A percentile compares a stretch with the other conserved stretches of the same genome.
These are phyloP conservation scores for Sporothrix luriei DNA, from an alignment of 2,329 filamentous ascomycete species.

Conservation along the genomic window DNA sequence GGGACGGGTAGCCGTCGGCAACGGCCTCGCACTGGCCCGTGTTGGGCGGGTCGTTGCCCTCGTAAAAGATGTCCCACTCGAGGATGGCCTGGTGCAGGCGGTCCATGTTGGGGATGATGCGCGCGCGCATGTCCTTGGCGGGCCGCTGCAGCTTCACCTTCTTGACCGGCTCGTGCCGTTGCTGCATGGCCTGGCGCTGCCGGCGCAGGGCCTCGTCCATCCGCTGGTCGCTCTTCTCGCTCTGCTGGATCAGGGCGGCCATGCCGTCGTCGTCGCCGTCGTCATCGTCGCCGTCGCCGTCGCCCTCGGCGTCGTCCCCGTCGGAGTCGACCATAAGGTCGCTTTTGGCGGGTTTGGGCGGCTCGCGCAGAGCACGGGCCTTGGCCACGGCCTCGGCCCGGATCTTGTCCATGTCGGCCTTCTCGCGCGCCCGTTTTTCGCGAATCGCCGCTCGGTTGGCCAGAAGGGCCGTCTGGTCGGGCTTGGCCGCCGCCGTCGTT, in stretches of 20 bases:
- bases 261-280: slow-evolving; percentile 64
- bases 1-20: slow-evolving; percentile 73
- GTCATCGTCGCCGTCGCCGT: slow-evolving; percentile 69
- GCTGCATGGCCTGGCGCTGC: slow-evolving; percentile 57
- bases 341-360: slow-evolving; percentile 65
- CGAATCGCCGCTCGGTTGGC: slow-evolving; percentile 62
- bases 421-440: slow-evolving; percentile 72
- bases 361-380: slow-evolving; percentile 62
- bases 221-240: slow-evolving; percentile 52
- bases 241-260: slow-evolving; percentile 53
- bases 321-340: slow-evolving; percentile 91
- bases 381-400: slow-evolving; percentile 72
- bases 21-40: slow-evolving; percentile 74
- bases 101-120: slow-evolving; percentile 85
- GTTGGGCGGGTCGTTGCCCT: slow-evolving; percentile 81
- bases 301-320: slow-evolving; percentile 68
- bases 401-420: slow-evolving; percentile 71
- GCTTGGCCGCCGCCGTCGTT: slow-evolving; percentile 43
- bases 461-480: slow-evolving; percentile 45
- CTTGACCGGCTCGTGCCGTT: slow-evolving; percentile 67
- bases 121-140: slow-evolving; percentile 89
- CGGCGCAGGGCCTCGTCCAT: slow-evolving; percentile 53
- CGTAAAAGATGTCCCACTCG: slow-evolving; percentile 92
- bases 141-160: slow-evolving; percentile 80
- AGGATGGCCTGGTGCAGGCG: slow-evolving; percentile 82